Conservation (phyloP, 345 rosid genomes). For the Syzygium jambos region DNA sequence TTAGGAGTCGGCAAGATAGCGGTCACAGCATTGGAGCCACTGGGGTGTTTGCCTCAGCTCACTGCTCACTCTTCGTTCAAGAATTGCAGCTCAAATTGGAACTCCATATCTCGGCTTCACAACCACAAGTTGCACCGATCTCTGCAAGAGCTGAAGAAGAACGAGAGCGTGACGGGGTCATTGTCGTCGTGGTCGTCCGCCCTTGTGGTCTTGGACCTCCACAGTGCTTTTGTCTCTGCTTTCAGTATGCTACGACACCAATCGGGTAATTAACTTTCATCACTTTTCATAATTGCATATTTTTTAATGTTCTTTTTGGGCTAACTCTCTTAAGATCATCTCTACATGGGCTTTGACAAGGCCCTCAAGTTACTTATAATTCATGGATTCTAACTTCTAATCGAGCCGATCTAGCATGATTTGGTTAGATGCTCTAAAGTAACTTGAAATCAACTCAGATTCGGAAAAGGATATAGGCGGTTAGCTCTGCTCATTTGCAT, state of each 20-base stretch:
- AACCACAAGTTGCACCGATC: conserved; percentile 7
- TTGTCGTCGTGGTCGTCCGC: not conserved
- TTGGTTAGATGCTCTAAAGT: not conserved
- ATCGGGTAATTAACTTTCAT: not conserved
- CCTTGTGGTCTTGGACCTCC: conserved; percentile 14
- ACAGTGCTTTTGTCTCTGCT: conserved; percentile 16
- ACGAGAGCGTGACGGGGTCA: not conserved
- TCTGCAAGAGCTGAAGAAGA: conserved; percentile 8
- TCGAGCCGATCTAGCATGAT: not conserved
- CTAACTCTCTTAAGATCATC: not conserved
- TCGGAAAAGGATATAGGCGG: not conserved
- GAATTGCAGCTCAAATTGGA: conserved; percentile 15
- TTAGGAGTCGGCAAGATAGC: conserved; percentile 27
- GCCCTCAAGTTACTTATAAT: not conserved
- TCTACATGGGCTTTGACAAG: not conserved
- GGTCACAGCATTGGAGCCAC: conserved; percentile 12
- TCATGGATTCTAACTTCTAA: not conserved
- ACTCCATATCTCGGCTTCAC: conserved; percentile 16
- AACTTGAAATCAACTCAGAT: not conserved
- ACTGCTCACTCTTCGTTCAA: conserved; percentile 8
- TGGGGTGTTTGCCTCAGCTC: conserved; percentile 25
- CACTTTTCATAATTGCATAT: not conserved
- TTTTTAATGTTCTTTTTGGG: not conserved
- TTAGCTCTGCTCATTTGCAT: not conserved
- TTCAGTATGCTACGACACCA: not conserved